These are phyloP conservation scores for Cokeromyces recurvatus DNA, from an alignment of 371 early-diverging fungal species.

Conservation along the genomic window DNA sequence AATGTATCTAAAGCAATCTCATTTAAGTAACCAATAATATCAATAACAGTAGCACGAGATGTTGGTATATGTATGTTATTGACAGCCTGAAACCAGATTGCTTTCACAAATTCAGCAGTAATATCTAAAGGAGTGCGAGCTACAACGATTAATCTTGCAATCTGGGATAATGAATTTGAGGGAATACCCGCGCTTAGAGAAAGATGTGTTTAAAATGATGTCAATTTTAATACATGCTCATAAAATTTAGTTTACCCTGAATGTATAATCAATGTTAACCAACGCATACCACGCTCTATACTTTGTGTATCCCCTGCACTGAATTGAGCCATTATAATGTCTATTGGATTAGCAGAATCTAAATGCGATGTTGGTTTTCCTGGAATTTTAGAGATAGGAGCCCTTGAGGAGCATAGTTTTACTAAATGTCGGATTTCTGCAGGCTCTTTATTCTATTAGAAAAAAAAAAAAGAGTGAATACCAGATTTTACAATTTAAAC, in stretches of 20 bases:
- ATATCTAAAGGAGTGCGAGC: constrained; percentile 21
- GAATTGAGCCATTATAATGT: constrained; percentile 32
- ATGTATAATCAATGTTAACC: constrained; percentile 40
- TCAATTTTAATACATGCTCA: neutral
- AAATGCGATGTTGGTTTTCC: neutral
- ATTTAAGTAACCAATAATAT: constrained; percentile 40
- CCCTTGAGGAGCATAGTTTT: constrained; percentile 24
- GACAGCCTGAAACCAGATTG: constrained; percentile 48
- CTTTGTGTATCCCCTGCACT: constrained; percentile 17
- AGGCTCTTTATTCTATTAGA: constrained; percentile 35
- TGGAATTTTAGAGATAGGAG: neutral
- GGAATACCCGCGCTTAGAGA: constrained; percentile 46
- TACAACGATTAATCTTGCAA: constrained; percentile 29
- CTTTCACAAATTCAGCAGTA: constrained; percentile 32
- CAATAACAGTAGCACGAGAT: constrained; percentile 30
- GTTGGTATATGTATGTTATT: constrained; percentile 23
- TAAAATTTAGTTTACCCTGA: constrained; percentile 30
- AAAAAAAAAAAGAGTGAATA: no score
- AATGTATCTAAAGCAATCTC: constrained; percentile 28
- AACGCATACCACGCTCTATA: constrained; percentile 38
- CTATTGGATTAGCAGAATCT: constrained; percentile 20
- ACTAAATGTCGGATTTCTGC: constrained; percentile 25
- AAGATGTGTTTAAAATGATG: no score
- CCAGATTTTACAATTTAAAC: no score
- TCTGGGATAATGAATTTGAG: constrained; percentile 27